Evolutionary conservation across 306 rosid genomes (phyloP).

Genomic region (Cotoneaster glaucophyllus): DNA sequence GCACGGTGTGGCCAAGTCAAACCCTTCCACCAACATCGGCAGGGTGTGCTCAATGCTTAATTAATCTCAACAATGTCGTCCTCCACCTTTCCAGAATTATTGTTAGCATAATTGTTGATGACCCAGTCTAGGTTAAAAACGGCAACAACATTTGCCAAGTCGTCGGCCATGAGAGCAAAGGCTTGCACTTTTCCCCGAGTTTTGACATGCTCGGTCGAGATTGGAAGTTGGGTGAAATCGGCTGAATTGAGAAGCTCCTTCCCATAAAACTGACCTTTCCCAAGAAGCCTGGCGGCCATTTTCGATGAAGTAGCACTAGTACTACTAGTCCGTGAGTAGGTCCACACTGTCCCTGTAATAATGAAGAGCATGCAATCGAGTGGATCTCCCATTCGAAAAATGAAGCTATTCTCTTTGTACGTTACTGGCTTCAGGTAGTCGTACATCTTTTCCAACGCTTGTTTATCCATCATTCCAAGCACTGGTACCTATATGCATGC

Average conservation of each 20-base stretch:
- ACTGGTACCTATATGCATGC: background rate
- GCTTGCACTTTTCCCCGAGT: conserved; percentile 39
- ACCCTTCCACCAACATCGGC: too few relatives aligned
- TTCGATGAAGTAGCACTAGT: background rate
- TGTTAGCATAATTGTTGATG: background rate
- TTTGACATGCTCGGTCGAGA: conserved; percentile 30
- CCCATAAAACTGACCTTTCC: background rate
- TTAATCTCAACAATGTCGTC: background rate
- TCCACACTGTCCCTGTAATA: background rate
- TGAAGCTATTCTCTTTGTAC: background rate
- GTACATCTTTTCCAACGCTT: background rate
- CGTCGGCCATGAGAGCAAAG: background rate
- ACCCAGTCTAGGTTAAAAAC: background rate
- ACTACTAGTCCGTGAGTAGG: background rate
- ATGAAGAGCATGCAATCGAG: conserved; percentile 2
- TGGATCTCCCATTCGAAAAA: conserved; percentile 2
- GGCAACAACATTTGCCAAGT: background rate
- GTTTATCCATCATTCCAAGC: background rate
- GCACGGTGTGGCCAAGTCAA: too few relatives aligned
- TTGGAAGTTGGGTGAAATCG: conserved; percentile 31
- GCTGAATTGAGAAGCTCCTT: conserved; percentile 19
- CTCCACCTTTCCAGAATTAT: background rate
- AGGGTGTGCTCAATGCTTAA: too few relatives aligned
- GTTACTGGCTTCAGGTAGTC: background rate
- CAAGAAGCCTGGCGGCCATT: background rate